These are phyloP conservation scores for Gossypium armourianum DNA, from an alignment of 441 rosid species.

Conservation along the genomic window DNA sequence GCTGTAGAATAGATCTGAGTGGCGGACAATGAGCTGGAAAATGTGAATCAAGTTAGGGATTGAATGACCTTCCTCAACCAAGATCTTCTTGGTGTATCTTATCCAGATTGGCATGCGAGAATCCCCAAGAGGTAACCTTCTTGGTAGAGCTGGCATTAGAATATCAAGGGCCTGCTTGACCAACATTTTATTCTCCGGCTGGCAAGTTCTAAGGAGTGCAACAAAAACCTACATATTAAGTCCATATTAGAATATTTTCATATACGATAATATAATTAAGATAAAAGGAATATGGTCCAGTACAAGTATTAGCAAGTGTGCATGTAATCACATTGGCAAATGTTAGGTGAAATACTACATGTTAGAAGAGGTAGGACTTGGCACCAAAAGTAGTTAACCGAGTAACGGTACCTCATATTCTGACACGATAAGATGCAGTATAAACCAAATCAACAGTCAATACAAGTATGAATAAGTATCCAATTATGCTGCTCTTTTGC, in stretches of 20 bases:
- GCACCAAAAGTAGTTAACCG: background rate
- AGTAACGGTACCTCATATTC: background rate
- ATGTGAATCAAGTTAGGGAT: constrained; percentile 91
- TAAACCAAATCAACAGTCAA: background rate
- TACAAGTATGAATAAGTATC: background rate
- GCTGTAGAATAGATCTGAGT: constrained; percentile 86
- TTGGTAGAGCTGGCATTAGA: constrained; percentile 92
- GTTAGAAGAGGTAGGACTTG: background rate
- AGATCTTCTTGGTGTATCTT: constrained; percentile 82
- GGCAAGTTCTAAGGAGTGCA: constrained; percentile 95
- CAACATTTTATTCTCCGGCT: constrained; percentile 86
- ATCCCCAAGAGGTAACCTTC: constrained; percentile 86
- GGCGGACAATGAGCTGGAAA: constrained; percentile 91
- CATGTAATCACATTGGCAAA: background rate
- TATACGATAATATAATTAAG: background rate
- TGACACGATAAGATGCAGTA: background rate
- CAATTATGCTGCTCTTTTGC: background rate
- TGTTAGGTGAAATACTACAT: background rate
- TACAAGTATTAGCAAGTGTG: background rate
- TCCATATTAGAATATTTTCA: background rate
- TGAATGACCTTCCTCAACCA: constrained; percentile 97
- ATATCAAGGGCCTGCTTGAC: constrained; percentile 99
- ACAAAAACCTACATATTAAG: constrained; percentile 74
- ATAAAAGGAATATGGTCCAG: background rate
- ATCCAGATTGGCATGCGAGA: constrained; percentile 99